Conservation (phyloP, 2,329 filamentous ascomycete species). For the Aspergillus pseudoglaucus region DNA sequence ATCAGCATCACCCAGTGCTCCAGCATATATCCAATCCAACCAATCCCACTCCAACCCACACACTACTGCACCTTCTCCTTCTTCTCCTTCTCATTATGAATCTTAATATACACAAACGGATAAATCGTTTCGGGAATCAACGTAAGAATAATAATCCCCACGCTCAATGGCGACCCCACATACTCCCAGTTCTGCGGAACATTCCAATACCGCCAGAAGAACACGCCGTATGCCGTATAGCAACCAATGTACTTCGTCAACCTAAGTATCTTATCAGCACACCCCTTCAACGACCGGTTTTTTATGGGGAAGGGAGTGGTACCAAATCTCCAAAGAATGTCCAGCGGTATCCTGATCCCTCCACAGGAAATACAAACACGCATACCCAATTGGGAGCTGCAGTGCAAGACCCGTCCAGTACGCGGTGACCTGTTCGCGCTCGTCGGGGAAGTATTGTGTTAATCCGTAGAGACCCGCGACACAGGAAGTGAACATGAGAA, state of each 20-base stretch:
- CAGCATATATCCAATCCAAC: too few relatives aligned
- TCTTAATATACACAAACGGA: conserved; percentile 12
- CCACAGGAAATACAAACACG: conserved; percentile 9
- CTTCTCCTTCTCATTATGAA: conserved; percentile 7
- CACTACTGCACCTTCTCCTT: background rate
- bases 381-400: conserved; percentile 15
- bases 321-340: conserved; percentile 15
- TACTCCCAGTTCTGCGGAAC: conserved; percentile 16
- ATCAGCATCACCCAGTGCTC: too few relatives aligned
- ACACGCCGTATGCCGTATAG: conserved; percentile 14
- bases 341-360: conserved; percentile 8
- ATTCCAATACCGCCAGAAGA: conserved; percentile 15
- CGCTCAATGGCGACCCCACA: conserved; percentile 14
- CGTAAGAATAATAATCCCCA: conserved; percentile 12
- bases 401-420: conserved; percentile 16
- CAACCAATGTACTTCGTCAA: conserved; percentile 14
- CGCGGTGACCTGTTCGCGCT: conserved; percentile 15
- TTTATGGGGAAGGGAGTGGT: background rate
- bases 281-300: too few relatives aligned
- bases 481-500: conserved; percentile 4
- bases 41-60: too few relatives aligned
- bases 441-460: conserved; percentile 9
- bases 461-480: conserved; percentile 3
- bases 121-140: conserved; percentile 16
- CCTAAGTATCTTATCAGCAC: conserved; percentile 5